Percentiles rank a stretch among this genome's conserved stretches.
Evolutionary conservation across 2,329 filamentous ascomycete species (phyloP).

Genomic region (Phaeomoniella chlamydospora): DNA sequence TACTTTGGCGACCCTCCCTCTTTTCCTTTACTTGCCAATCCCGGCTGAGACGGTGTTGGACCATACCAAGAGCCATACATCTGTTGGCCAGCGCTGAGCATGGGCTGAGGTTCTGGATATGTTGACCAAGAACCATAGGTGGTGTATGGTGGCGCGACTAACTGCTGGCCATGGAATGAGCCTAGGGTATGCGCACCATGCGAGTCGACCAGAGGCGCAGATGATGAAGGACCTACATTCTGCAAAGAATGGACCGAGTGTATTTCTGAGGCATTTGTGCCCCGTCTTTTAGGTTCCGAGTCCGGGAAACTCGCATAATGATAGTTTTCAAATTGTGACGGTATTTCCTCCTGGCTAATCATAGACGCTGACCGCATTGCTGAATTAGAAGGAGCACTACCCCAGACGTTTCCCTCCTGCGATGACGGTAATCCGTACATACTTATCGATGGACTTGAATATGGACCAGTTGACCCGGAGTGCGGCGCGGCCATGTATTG

Average conservation of each 20-base stretch:
- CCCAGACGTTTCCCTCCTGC: not conserved
- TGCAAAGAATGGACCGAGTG: not conserved
- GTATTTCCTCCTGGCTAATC: not conserved
- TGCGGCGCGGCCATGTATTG: not conserved
- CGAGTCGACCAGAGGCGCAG: not conserved
- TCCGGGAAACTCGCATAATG: not conserved
- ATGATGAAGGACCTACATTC: not conserved
- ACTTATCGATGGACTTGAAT: not conserved
- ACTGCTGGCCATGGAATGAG: not conserved
- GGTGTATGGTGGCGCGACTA: not conserved
- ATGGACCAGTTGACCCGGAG: not conserved
- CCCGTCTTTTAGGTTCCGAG: not conserved
- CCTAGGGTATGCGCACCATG: not conserved
- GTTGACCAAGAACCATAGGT: not conserved
- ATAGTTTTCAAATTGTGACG: not conserved
- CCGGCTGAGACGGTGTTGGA: too few species aligned
- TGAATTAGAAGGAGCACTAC: not conserved
- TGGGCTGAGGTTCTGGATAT: not conserved
- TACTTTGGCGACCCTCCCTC: too few species aligned
- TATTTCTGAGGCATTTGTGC: not conserved
- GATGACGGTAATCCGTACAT: not conserved
- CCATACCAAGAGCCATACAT: too few species aligned
- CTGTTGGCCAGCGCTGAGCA: too few species aligned
- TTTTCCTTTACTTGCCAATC: too few species aligned
- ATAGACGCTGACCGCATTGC: not conserved